Conservation (phyloP, 1,139 yeast species). For the Geotrichum carabidarum region DNA sequence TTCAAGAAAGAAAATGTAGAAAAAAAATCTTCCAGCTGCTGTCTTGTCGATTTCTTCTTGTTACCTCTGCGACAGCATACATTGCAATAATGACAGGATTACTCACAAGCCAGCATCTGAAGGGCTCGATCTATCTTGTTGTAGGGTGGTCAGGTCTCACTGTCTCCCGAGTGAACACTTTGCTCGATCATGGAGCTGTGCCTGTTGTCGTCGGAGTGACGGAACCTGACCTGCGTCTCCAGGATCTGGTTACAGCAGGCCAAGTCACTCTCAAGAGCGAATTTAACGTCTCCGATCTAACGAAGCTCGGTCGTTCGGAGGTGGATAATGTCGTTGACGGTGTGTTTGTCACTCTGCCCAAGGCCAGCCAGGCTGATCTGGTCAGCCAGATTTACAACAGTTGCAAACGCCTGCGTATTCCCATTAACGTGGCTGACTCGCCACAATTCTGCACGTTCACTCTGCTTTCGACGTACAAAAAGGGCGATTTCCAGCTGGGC, state of each 20-base stretch:
- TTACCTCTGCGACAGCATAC: neutral
- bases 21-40: neutral
- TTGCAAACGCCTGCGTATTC: slow-evolving; percentile 64
- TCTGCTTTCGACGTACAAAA: slow-evolving; percentile 61
- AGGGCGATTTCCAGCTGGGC: slow-evolving; percentile 77
- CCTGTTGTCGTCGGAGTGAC: slow-evolving; percentile 12
- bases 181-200: slow-evolving; percentile 16
- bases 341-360: slow-evolving; percentile 58
- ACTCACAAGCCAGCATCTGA: slow-evolving; percentile 49
- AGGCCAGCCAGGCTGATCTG: slow-evolving; percentile 26
- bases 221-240: slow-evolving; percentile 14
- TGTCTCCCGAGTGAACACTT: slow-evolving; percentile 13
- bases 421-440: slow-evolving; percentile 72
- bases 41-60: neutral
- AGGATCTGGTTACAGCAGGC: slow-evolving; percentile 22
- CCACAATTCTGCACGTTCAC: slow-evolving; percentile 73
- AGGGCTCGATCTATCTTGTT: slow-evolving; percentile 55
- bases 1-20: neutral
- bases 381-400: slow-evolving; percentile 43
- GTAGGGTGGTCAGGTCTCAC: slow-evolving; percentile 45
- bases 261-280: slow-evolving; percentile 31
- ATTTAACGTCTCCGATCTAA: slow-evolving; percentile 45
- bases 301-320: slow-evolving; percentile 55
- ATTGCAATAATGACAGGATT: slow-evolving; percentile 32
- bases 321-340: slow-evolving; percentile 65